phyloP scores from a whole-genome alignment of 805 yeast species.

The Zygoascus flipseniorum region DNA sequence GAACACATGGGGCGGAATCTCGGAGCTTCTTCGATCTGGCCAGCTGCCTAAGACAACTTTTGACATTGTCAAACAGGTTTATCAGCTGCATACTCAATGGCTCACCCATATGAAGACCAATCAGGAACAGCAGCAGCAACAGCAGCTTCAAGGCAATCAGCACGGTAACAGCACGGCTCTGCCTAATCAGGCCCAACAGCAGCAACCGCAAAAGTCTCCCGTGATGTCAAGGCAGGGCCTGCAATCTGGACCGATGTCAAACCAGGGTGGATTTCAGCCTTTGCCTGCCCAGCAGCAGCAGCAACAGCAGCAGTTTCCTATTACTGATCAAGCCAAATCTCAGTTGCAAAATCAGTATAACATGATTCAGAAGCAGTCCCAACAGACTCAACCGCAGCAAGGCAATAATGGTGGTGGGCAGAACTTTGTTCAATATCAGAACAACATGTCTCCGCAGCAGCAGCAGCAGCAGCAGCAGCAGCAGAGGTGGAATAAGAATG shows the following conservation, averaged over 20 bases:
- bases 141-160: constrained; percentile 2
- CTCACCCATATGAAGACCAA: constrained; percentile 9
- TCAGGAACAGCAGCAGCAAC: constrained; percentile 11
- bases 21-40: constrained; percentile 51
- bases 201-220: not conserved
- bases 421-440: constrained; percentile 6
- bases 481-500: not conserved
- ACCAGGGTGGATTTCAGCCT: not conserved
- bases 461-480: constrained; percentile 4
- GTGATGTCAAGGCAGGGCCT: not conserved
- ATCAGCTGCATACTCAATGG: constrained; percentile 33
- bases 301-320: constrained; percentile 18
- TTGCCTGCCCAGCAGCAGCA: constrained; percentile 6
- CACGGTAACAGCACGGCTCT: constrained; percentile 3
- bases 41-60: constrained; percentile 50
- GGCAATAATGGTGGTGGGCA: constrained; percentile 1
- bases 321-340: not conserved
- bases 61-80: constrained; percentile 55
- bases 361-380: constrained; percentile 9
- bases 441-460: constrained; percentile 7
- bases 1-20: constrained; percentile 74
- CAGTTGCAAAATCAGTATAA: not conserved
- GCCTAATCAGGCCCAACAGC: constrained; percentile 1
- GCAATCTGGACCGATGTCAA: not conserved
- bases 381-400: constrained; percentile 8